phyloP scores from a whole-genome alignment of 768 basidiomycete genomes.

The Lactifluus volemus region DNA sequence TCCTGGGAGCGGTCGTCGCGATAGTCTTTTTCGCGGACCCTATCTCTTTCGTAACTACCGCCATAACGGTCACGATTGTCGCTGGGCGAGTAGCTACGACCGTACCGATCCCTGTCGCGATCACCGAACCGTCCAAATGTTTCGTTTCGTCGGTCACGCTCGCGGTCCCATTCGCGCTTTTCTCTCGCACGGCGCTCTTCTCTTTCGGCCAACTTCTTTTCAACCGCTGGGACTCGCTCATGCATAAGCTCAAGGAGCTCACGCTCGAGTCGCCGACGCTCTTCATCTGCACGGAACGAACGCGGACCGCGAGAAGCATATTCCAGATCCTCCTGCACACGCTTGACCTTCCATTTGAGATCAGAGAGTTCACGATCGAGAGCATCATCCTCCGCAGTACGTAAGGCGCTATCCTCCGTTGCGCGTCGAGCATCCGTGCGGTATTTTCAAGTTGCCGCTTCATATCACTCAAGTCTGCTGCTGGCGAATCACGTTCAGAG shows the following conservation, averaged over 20 bases:
- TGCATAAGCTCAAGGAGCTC: constrained; percentile 83
- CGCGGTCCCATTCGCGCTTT: constrained; percentile 66
- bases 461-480: constrained; percentile 73
- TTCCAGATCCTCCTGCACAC: constrained; percentile 88
- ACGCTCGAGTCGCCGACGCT: constrained; percentile 77
- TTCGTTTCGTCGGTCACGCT: constrained; percentile 80
- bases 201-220: constrained; percentile 69
- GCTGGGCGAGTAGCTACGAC: constrained; percentile 23
- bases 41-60: constrained; percentile 35
- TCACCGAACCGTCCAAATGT: constrained; percentile 59
- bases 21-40: constrained; percentile 32
- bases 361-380: constrained; percentile 88
- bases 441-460: constrained; percentile 76
- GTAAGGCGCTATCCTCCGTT: constrained; percentile 49
- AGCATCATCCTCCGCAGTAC: constrained; percentile 77
- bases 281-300: constrained; percentile 69
- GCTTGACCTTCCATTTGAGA: constrained; percentile 71
- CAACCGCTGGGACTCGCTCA: constrained; percentile 85
- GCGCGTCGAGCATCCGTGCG: constrained; percentile 71
- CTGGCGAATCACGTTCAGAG: constrained; percentile 52
- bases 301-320: constrained; percentile 72
- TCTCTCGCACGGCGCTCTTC: constrained; percentile 73
- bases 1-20: constrained; percentile 31
- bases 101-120: constrained; percentile 26
- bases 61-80: constrained; percentile 29